phyloP scores from a whole-genome alignment of 805 yeast genomes.

The Ogataea paraovalis region DNA sequence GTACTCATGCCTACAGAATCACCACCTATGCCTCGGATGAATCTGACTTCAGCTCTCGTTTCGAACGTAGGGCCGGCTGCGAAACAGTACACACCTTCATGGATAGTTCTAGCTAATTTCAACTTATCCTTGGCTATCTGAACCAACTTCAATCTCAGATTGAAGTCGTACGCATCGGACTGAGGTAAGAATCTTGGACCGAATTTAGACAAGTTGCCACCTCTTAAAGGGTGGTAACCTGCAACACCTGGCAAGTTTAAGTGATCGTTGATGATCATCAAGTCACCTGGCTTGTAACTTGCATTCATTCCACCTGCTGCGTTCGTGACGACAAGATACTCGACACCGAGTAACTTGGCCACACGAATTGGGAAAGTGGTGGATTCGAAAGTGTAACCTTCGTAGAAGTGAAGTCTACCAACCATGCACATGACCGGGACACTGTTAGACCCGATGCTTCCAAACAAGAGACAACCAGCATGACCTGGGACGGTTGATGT shows the following conservation, averaged over 20 bases:
- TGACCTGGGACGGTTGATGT: constrained; percentile 88
- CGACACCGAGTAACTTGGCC: constrained; percentile 58
- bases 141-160: constrained; percentile 60
- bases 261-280: constrained; percentile 89
- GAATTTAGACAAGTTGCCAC: constrained; percentile 71
- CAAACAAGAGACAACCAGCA: constrained; percentile 77
- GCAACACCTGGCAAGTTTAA: constrained; percentile 87
- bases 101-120: constrained; percentile 53
- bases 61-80: constrained; percentile 95
- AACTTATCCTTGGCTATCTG: constrained; percentile 42
- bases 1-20: constrained; percentile 98
- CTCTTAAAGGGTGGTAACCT: constrained; percentile 83
- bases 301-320: constrained; percentile 91
- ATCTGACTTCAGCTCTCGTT: constrained; percentile 84
- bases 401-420: constrained; percentile 89
- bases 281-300: constrained; percentile 70
- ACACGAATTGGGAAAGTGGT: constrained; percentile 85
- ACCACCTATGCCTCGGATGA: constrained; percentile 69
- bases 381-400: constrained; percentile 79
- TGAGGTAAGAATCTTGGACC: constrained; percentile 89
- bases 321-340: constrained; percentile 76
- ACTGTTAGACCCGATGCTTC: constrained; percentile 59
- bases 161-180: constrained; percentile 84
- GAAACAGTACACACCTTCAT: constrained; percentile 83
- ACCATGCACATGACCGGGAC: constrained; percentile 91